Evolutionary conservation across 2,329 filamentous ascomycete genomes (phyloP).

Genomic region (Xylaria multiplex): DNA sequence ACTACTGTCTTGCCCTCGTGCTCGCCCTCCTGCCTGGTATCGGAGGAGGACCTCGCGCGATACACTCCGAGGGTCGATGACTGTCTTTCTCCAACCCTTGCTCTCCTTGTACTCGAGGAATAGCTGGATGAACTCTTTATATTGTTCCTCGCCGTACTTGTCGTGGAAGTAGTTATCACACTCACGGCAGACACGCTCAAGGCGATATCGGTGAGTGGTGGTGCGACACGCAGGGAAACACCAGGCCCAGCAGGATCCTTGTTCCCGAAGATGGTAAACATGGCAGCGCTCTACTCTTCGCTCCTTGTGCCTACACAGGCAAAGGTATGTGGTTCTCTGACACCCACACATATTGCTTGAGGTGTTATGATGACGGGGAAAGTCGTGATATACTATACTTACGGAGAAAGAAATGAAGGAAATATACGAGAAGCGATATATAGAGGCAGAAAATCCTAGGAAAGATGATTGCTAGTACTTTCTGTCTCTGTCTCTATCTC

Average conservation of each 20-base stretch:
- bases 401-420: background rate
- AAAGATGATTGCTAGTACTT: slow-evolving; percentile 23
- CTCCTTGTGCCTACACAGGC: slow-evolving; percentile 44
- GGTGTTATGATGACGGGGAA: background rate
- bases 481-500: background rate
- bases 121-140: slow-evolving; percentile 32
- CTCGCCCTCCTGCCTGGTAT: background rate
- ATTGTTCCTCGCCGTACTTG: slow-evolving; percentile 32
- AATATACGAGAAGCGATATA: background rate
- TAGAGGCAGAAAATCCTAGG: background rate
- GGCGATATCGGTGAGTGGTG: background rate
- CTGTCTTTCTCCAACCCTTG: slow-evolving; percentile 31
- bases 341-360: slow-evolving; percentile 40
- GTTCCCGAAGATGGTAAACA: slow-evolving; percentile 33
- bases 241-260: slow-evolving; percentile 27
- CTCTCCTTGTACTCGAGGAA: slow-evolving; percentile 44
- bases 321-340: slow-evolving; percentile 35
- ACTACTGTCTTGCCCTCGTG: background rate
- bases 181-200: slow-evolving; percentile 34
- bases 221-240: slow-evolving; percentile 36
- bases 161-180: slow-evolving; percentile 38
- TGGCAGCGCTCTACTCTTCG: slow-evolving; percentile 36
- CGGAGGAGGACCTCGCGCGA: slow-evolving; percentile 35
- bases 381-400: background rate
- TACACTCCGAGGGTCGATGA: slow-evolving; percentile 39